Evolutionary conservation across 805 yeast species (phyloP), one percentile per base, ranked within the genome.

Genomic region (Ogataea paraovalis): DNA sequence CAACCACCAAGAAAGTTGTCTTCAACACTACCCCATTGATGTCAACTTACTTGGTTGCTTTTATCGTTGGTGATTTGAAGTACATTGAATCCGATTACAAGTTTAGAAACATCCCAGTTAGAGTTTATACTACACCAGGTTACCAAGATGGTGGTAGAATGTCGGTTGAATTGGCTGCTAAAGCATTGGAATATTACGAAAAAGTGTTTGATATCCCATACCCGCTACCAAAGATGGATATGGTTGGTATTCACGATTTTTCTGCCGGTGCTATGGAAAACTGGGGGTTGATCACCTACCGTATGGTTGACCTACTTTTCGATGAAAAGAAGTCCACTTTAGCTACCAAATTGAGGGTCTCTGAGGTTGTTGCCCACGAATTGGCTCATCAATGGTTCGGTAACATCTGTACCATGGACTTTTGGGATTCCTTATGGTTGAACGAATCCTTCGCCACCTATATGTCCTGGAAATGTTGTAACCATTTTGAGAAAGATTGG

Each of bases 301-400:
- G 83, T 60, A 73, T 77, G 48, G 78, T 74, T 27, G 83, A 77
- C 47, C 61, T 82, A 52, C 71, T 74, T 66, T 83, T 66, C 55
- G 73, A 76, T 28, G 76, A 69, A 47, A 60, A 64, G 37, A 72
- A 70, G 39, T 74, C 80, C 8, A 79, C 75, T 54, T 69, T 74
- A 6, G 65, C 73, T 20, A 76, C 78, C 52, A 80, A 84, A 64
- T 79, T 82, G 61, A 83, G 85, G 57, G 92, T 87, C 39, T 83
- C 89, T 13, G 87, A 87, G 62, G 95, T 87, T 37, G 86, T 87
- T 42, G 83, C 83, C 49, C 96, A 88, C 67, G 96, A 87, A 67
- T 73, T 87, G 52, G 96, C 95, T n/a, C 96, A 87, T 68, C 96
- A 87, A 68, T 88, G 96, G 96, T 88, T 87, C 59, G 96, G 96